Percentiles rank a stretch among this genome's conserved stretches.
Evolutionary conservation across 345 rosid genomes (phyloP).

Genomic region (Carallia pectinifolia): DNA sequence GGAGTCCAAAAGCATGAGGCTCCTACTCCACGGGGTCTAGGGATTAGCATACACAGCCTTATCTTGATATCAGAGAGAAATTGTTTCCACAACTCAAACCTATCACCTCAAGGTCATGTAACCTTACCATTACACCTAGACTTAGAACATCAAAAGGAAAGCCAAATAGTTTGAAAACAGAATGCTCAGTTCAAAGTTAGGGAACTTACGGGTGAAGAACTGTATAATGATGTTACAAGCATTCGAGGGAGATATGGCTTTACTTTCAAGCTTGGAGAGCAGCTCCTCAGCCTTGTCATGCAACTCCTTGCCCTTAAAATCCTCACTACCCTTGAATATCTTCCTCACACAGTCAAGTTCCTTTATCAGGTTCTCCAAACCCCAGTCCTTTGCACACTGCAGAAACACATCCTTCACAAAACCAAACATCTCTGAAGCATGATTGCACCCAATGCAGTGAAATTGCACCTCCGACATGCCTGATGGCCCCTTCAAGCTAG

Average conservation of each 20-base stretch:
- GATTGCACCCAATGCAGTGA: constrained; percentile 79
- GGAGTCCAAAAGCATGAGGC: too few species aligned
- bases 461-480: constrained; percentile 81
- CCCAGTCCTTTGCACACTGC: constrained; percentile 80
- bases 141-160: too few species aligned
- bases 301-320: constrained; percentile 75
- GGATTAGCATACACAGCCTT: too few species aligned
- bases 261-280: constrained; percentile 56
- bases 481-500: constrained; percentile 70
- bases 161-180: not conserved
- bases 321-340: constrained; percentile 74
- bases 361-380: constrained; percentile 48
- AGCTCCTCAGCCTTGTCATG: constrained; percentile 61
- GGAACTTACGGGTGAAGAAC: constrained; percentile 81
- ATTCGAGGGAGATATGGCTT: constrained; percentile 51
- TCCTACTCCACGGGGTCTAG: too few species aligned
- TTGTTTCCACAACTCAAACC: too few species aligned
- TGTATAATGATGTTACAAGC: constrained; percentile 66
- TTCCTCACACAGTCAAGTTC: constrained; percentile 79
- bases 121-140: too few species aligned
- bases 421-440: constrained; percentile 92
- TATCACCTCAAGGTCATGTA: too few species aligned
- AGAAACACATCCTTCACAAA: constrained; percentile 87
- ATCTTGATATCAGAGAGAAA: too few species aligned
- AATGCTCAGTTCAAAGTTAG: constrained; percentile 3